Base-by-base conservation (phyloP, 2,329 filamentous ascomycete species). In the Exophiala lecanii-corni region DNA sequence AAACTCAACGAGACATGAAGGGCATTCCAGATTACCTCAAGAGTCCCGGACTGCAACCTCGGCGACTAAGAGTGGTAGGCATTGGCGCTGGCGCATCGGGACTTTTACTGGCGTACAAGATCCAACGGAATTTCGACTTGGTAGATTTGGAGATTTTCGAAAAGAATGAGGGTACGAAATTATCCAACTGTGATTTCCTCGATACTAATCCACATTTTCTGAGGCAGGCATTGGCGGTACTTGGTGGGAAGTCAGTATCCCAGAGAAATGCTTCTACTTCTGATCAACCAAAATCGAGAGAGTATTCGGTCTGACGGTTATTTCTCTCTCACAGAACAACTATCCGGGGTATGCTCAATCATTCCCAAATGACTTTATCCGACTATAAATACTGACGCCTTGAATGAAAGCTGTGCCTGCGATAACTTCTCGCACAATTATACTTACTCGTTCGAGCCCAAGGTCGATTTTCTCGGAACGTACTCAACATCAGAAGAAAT, bases 191-290 rank as follows among this genome's bases (percentile, higher is more conserved):
- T 26, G 23, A 7, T 12, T 26, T 12, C 12, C 6, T 7, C 23
- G 12, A 7, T 12, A 26, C 23, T 26, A 26, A 6, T 26, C 12
- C 23, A 35, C 13, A 35, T 18, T 18, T n/a, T 17, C 33, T 7
- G 33, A 35, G 18, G n/a, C n/a, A n/a, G n/a, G n/a, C n/a, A 35
- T 35, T 35, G 33, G 33, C 4, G 33, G 33, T 4, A 35, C 33
- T 7, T 26, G 23, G 23, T 26, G 6, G 6, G 66, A 66, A 70
- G 69, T 39, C 53, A 56, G 2, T 68, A 67, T 41, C 66, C 66
- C 0, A 43, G 47, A 15, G n/a, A n/a, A n/a, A n/a, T 28, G n/a
- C n/a, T n/a, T n/a, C n/a, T n/a, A n/a, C n/a, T n/a, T n/a, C n/a
- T n/a, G n/a, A n/a, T n/a, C n/a, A n/a, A n/a, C n/a, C n/a, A n/a